Evolutionary conservation across 495 filamentous ascomycete species (phyloP), one percentile per base, ranked within the genome.

Genomic region (Aspergillus biplanus): DNA sequence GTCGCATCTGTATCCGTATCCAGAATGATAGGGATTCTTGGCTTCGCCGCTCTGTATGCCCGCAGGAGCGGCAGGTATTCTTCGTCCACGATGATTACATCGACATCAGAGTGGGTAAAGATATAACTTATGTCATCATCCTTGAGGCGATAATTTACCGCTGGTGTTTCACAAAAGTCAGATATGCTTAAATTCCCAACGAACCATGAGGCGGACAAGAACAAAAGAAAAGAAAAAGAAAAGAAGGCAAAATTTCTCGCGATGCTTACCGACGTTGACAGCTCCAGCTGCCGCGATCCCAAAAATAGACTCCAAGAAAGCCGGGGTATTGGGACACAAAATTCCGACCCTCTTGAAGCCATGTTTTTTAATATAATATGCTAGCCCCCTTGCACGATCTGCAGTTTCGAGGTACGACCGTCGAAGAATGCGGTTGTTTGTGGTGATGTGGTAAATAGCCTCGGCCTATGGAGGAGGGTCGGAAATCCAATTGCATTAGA

Each of bases 111-210:
- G 72, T 96, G 94, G 2, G 83, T 81, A 65, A 99, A 91, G 52
- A 99, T 97, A 72, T 97, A 99, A 8, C 82, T 73, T 52, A 99
- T 89, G 77, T 99, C 95, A 59, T 92, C 92, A 16, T 83, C 77
- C 71, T 96, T 97, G 27, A 99, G 76, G 6, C 95, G 83, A 73
- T 96, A 95, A 68, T 99, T 99, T n/a, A 93, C 89, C 7, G 87
- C 86, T 84, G 64, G 27, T 2, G 18, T 0, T 12, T 37, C 6
- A 27, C 6, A 35, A 32, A 57, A 13, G 60, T 33, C 35, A 48
- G n/a, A 8, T 31, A 8, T 16, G 21, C 42, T 21, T 0, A 2
- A 37, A 35, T 47, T 33, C 15, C 21, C 15, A n/a, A 44, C 9
- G 33, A 35, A n/a, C 13, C 13, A 56, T n/a, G 7, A 37, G 44